Evolutionary conservation across 768 basidiomycete species (phyloP).

Genomic region (Russula abietina): DNA sequence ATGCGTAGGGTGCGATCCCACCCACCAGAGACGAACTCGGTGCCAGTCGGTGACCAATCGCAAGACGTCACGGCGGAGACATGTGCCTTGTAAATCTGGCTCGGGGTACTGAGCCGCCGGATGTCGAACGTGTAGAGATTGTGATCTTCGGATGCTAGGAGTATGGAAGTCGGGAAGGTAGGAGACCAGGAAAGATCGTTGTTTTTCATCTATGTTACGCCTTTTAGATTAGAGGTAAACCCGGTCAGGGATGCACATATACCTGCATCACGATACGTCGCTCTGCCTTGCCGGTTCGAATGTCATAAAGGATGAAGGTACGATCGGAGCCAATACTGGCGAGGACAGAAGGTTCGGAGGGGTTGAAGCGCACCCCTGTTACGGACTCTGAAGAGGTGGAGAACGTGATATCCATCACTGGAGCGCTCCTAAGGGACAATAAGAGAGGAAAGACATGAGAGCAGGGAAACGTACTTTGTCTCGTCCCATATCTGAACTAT

Average conservation of each 20-base stretch:
- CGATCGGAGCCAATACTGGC: constrained; percentile 93
- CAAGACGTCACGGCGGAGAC: constrained; percentile 95
- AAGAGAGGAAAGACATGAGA: not conserved
- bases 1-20: constrained; percentile 94
- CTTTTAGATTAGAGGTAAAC: constrained; percentile 8
- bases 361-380: constrained; percentile 83
- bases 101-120: constrained; percentile 71
- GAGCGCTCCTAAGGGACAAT: constrained; percentile 53
- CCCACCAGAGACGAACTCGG: constrained; percentile 92
- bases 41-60: constrained; percentile 95
- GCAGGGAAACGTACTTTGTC: constrained; percentile 60
- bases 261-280: constrained; percentile 87
- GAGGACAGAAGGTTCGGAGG: constrained; percentile 89
- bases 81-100: constrained; percentile 94
- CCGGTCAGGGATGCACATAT: not conserved
- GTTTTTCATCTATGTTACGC: constrained; percentile 59
- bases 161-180: constrained; percentile 83
- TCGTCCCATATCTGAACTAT: constrained; percentile 98
- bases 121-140: constrained; percentile 98
- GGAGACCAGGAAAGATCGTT: constrained; percentile 95
- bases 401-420: constrained; percentile 82
- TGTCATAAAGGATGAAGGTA: constrained; percentile 93
- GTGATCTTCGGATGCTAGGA: constrained; percentile 98
- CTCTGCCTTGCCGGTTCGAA: constrained; percentile 94
- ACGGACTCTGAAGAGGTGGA: constrained; percentile 86